A percentile compares a stretch with the other conserved stretches of the same genome.
These are phyloP conservation scores for Ascocoryne sarcoides DNA, from an alignment of 2,329 filamentous ascomycete species.

Conservation along the genomic window DNA sequence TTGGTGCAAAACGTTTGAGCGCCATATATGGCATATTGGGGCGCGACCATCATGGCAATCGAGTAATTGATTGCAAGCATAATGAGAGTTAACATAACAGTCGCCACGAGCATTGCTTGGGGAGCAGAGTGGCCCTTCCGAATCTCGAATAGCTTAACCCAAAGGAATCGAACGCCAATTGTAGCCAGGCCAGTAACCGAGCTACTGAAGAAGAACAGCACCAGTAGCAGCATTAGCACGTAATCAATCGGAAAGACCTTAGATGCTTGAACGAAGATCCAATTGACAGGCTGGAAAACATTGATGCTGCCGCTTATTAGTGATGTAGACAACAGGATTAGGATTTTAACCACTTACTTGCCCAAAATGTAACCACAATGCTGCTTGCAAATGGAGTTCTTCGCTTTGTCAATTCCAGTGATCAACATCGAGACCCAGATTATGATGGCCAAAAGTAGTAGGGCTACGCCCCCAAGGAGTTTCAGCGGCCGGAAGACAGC, in stretches of 20 bases:
- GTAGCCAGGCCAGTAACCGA: conserved; percentile 79
- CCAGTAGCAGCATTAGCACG: conserved; percentile 73
- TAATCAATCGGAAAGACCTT: conserved; percentile 89
- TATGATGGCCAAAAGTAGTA: conserved; percentile 65
- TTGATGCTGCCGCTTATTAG: conserved; percentile 51
- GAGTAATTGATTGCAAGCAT: conserved; percentile 89
- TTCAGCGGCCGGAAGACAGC: conserved; percentile 82
- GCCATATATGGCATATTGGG: conserved; percentile 89
- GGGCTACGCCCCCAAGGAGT: conserved; percentile 70
- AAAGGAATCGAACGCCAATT: conserved; percentile 91
- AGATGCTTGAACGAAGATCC: conserved; percentile 71
- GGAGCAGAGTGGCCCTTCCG: conserved; percentile 81
- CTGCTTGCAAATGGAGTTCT: conserved; percentile 85
- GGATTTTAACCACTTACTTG: conserved; percentile 22
- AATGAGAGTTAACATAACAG: conserved; percentile 82
- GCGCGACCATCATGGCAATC: conserved; percentile 86
- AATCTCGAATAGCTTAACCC: conserved; percentile 88
- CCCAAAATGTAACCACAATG: conserved; percentile 89
- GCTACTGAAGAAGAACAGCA: conserved; percentile 80
- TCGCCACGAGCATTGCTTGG: conserved; percentile 84
- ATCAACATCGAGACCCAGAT: conserved; percentile 91
- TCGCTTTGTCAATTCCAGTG: conserved; percentile 91
- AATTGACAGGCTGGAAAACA: conserved; percentile 93
- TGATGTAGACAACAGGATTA: neutral
- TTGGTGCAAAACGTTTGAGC: conserved; percentile 90